Conservation (phyloP, 1,284 basidiomycete species). For the Afroboletus lepidellus region DNA sequence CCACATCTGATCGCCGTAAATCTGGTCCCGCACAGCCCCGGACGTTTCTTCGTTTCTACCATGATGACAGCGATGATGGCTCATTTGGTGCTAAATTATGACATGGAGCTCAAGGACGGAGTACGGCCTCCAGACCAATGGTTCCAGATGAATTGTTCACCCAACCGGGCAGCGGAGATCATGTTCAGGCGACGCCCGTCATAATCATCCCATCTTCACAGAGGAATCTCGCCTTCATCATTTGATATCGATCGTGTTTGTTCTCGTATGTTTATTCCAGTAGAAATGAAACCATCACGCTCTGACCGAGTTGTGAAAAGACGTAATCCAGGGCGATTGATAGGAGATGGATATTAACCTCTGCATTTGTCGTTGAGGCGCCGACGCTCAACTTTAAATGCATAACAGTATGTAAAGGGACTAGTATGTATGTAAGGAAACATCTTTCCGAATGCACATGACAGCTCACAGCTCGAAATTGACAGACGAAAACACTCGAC, state of each 20-base stretch:
- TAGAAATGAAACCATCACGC: constrained; percentile 2
- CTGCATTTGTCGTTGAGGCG: background rate
- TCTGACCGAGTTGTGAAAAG: background rate
- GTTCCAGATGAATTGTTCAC: constrained; percentile 36
- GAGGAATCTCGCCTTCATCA: constrained; percentile 13
- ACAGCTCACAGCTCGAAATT: background rate
- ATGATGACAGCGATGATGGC: constrained; percentile 38
- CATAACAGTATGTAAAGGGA: background rate
- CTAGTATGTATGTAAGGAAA: too few relatives aligned
- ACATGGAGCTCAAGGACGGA: constrained; percentile 36
- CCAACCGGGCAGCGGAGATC: constrained; percentile 31
- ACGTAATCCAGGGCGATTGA: constrained; percentile 17
- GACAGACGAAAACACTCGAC: background rate
- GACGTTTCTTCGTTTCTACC: constrained; percentile 39
- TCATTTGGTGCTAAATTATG: constrained; percentile 37
- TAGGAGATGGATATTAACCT: constrained; percentile 5
- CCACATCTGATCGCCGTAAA: constrained; percentile 1
- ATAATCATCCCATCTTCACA: constrained; percentile 7
- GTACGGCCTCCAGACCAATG: constrained; percentile 38
- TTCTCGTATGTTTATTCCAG: constrained; percentile 11
- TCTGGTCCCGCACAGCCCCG: constrained; percentile 30
- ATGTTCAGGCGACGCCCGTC: constrained; percentile 31
- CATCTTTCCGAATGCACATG: background rate
- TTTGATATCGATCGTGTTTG: too few relatives aligned
- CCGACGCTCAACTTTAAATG: background rate